Conservation (phyloP, 768 basidiomycete species). For the Boletus rex-veris region DNA sequence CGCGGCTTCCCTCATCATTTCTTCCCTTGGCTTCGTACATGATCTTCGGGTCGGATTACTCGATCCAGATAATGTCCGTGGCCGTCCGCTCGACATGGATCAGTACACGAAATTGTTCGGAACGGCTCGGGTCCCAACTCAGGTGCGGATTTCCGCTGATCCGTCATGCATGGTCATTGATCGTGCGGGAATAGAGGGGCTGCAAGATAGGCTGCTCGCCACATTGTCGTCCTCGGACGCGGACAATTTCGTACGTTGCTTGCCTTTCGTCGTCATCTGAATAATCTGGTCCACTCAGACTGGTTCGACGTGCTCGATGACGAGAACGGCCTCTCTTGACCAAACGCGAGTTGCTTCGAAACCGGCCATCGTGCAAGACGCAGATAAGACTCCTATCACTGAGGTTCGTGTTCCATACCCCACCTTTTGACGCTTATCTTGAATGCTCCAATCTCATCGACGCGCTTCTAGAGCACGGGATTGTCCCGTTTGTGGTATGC, state of each 20-base stretch:
- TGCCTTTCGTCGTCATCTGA: background rate
- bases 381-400: constrained; percentile 74
- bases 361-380: constrained; percentile 84
- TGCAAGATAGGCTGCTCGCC: constrained; percentile 81
- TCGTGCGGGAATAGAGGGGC: constrained; percentile 50
- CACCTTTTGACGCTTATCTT: background rate
- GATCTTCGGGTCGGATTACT: constrained; percentile 81
- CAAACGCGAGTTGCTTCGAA: constrained; percentile 84
- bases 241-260: constrained; percentile 86
- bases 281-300: constrained; percentile 43
- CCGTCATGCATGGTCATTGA: background rate
- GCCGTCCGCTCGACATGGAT: constrained; percentile 85
- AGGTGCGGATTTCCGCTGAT: constrained; percentile 40
- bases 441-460: too few species aligned
- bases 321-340: constrained; percentile 77
- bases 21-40: constrained; percentile 90
- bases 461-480: too few species aligned
- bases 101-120: constrained; percentile 91
- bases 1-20: constrained; percentile 82
- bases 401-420: constrained; percentile 36
- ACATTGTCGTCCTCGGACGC: constrained; percentile 81
- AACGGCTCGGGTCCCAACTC: constrained; percentile 86
- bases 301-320: constrained; percentile 95
- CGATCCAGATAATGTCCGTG: constrained; percentile 77
- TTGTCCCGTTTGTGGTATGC: too few species aligned